Base-by-base conservation (phyloP, 768 basidiomycete species). In the Boletus bicolor region DNA sequence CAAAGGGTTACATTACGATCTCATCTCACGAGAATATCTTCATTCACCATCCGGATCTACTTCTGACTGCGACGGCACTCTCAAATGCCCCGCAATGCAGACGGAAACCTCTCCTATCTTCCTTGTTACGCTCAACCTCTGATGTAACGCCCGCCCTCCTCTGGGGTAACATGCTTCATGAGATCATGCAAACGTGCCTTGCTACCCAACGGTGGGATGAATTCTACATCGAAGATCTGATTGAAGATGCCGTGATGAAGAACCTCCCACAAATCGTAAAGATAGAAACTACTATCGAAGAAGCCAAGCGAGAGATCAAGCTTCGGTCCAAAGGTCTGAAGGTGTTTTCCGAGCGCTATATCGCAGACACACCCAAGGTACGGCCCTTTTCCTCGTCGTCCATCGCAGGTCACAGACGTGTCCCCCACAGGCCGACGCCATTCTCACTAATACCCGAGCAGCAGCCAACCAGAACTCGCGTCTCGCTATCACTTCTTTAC, bases 121-220 rank as follows among this genome's bases (percentile, higher is more conserved):
- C 77, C 42, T 76, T 87, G 49, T 72, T 87, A 42, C 83, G 81
- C 38, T 80, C 84, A 0, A 74, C 78, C 0, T 82, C 79, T 7
- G 85, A 86, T 56, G 72, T 74, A 14, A 83, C 85, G 0, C 86
- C 89, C 2, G 77, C 86, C 6, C 76, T 91, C 11, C 77, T 96
- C 0, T 98, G 93, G 85, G 97, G 97, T 37, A 97, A 88, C 63
- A 85, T 98, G 72, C 79, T 97, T 6, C 97, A 99, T 64, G 87
- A 93, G 60, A 86, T 98, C 35, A 83, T 97, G 76, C 94, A 98
- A 67, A 74, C 78, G 0, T 93, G 91, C 61, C 75, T 98, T 49
- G 69, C 67, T 24, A 77, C 80, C 44, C 73, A 76, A 7, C 72
- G 72, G 19, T 93, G 89, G 89, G 84, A 85, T 39, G 76, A 82